A percentile compares a stretch with the other conserved stretches of the same genome.
These are phyloP conservation scores for Hymenoscyphus fructigenus DNA, from an alignment of 2,329 filamentous ascomycete genomes.

Conservation along the genomic window DNA sequence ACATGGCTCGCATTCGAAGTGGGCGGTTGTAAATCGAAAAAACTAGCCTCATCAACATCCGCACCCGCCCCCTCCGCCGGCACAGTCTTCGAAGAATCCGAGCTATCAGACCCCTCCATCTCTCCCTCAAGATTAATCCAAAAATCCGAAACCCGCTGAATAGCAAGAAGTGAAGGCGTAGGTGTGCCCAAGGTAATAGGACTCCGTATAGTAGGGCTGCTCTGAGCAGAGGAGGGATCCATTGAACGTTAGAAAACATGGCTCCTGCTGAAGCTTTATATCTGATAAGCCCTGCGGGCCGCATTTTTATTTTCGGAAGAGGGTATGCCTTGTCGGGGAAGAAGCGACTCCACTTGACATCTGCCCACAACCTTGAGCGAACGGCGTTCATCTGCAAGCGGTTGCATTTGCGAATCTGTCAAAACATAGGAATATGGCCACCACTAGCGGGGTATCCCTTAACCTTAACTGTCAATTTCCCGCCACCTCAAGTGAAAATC, in stretches of 20 bases:
- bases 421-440: not conserved
- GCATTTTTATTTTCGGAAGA: not conserved
- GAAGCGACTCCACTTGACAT: not conserved
- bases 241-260: not conserved
- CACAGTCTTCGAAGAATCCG: not conserved
- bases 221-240: not conserved
- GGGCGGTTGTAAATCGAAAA: constrained; percentile 13
- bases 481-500: too few relatives aligned
- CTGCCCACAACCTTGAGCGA: not conserved
- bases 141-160: not conserved
- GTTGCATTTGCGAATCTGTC: not conserved
- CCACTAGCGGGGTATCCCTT: not conserved
- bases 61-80: not conserved
- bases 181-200: not conserved
- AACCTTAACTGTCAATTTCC: too few relatives aligned
- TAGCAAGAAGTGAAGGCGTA: not conserved
- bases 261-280: not conserved
- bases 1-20: constrained; percentile 1
- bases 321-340: not conserved
- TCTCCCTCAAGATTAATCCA: not conserved
- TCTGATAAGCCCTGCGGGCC: not conserved
- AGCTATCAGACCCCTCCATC: not conserved
- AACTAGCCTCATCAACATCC: not conserved
- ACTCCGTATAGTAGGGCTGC: not conserved
- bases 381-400: not conserved